These are phyloP conservation scores for Scheffersomyces amazonensis DNA, from an alignment of 805 yeast genomes.

Conservation along the genomic window DNA sequence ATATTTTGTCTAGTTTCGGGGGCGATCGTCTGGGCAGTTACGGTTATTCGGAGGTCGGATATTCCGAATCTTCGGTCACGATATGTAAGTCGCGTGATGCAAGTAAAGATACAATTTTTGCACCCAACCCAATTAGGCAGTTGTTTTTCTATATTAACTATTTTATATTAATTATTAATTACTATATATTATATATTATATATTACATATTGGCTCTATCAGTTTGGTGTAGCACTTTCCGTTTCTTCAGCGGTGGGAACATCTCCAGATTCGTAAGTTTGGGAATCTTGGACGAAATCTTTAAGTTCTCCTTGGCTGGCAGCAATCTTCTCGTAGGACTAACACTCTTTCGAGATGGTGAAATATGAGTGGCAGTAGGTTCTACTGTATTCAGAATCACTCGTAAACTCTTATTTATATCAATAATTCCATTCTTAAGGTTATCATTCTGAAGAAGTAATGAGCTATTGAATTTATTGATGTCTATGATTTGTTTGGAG, in stretches of 20 bases:
- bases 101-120: no score
- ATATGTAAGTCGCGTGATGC: no score
- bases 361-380: background rate
- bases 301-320: background rate
- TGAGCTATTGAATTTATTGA: constrained; percentile 18
- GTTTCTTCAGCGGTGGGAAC: background rate
- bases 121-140: no score
- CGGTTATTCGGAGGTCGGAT: no score
- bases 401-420: constrained; percentile 39
- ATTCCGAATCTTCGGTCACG: no score
- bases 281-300: background rate
- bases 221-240: background rate
- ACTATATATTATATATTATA: no score
- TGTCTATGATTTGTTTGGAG: no score
- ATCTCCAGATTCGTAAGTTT: background rate
- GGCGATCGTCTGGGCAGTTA: no score
- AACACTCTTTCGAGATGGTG: background rate
- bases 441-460: constrained; percentile 76
- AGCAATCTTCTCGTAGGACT: background rate
- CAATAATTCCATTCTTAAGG: constrained; percentile 89
- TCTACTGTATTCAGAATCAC: background rate
- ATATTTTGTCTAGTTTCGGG: no score
- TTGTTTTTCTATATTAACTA: no score
- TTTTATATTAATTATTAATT: no score
- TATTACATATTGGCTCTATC: no score